Percentiles rank a stretch among this genome's conserved stretches.
These are phyloP conservation scores for Haplographium delicatum DNA, from an alignment of 495 filamentous ascomycete species.

Conservation along the genomic window DNA sequence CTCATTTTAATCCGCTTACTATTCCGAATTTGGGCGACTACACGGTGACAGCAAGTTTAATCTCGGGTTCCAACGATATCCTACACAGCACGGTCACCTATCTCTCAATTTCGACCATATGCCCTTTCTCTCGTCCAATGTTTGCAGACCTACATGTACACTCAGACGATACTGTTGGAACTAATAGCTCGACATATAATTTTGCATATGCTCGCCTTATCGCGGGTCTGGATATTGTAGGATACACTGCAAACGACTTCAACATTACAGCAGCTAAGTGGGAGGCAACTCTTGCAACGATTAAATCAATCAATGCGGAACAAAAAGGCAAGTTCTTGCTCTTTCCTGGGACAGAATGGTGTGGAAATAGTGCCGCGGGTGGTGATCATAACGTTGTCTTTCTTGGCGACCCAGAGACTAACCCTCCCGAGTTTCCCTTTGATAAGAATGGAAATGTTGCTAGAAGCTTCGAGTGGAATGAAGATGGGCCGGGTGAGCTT, in stretches of 20 bases:
- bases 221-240: slow-evolving; percentile 26
- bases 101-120: slow-evolving; percentile 5
- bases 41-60: not conserved
- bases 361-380: slow-evolving; percentile 18
- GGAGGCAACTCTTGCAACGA: slow-evolving; percentile 21
- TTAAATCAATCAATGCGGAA: slow-evolving; percentile 23
- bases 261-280: slow-evolving; percentile 27
- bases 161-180: slow-evolving; percentile 28
- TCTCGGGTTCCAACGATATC: not conserved
- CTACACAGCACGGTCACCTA: not conserved
- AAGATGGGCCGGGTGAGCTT: slow-evolving; percentile 4
- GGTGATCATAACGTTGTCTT: slow-evolving; percentile 6
- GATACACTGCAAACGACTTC: slow-evolving; percentile 32
- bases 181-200: slow-evolving; percentile 24
- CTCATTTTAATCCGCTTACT: not conserved
- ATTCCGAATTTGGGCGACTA: not conserved
- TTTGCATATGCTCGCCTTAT: slow-evolving; percentile 27
- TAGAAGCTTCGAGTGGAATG: slow-evolving; percentile 7
- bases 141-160: slow-evolving; percentile 29
- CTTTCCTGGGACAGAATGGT: slow-evolving; percentile 27
- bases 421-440: not conserved
- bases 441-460: slow-evolving; percentile 3
- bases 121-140: slow-evolving; percentile 16
- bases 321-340: slow-evolving; percentile 22
- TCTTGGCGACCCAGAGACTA: not conserved